These are phyloP conservation scores for Cenchrus purpureus DNA, from an alignment of 176 grass and related monocot species.

Conservation along the genomic window DNA sequence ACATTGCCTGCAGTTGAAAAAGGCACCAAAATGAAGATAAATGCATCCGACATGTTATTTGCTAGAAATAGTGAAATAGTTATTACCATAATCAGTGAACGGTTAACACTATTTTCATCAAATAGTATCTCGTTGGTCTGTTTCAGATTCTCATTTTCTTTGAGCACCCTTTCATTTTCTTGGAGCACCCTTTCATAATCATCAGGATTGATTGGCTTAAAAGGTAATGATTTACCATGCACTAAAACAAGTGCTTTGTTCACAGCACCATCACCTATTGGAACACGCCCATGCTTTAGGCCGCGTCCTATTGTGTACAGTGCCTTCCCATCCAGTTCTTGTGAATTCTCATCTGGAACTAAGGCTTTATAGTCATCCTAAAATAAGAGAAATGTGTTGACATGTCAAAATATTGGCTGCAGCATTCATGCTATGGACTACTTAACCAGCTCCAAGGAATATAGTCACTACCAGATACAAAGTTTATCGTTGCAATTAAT, in stretches of 20 bases:
- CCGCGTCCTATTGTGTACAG: not conserved
- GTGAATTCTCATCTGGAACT: conserved; percentile 8
- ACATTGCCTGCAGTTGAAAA: not conserved
- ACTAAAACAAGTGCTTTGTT: not conserved
- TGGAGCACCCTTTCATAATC: too few species aligned
- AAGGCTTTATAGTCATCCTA: not conserved
- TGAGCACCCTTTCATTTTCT: too few species aligned
- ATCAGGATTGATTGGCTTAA: not conserved
- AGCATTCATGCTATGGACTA: too few species aligned
- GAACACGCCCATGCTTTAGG: not conserved
- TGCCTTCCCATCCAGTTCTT: not conserved
- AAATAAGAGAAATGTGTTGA: not conserved
- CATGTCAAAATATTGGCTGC: not conserved
- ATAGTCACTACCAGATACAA: too few species aligned
- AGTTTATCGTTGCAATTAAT: too few species aligned
- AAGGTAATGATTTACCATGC: not conserved
- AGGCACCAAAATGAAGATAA: too few species aligned
- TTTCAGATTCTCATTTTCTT: not conserved
- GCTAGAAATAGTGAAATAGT: not conserved
- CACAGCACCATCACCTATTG: not conserved
- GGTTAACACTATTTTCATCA: conserved; percentile 1
- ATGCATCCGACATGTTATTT: not conserved
- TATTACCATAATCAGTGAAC: not conserved
- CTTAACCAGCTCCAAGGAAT: too few species aligned
- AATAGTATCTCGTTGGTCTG: not conserved